These are phyloP conservation scores for Fusarium anthophilum DNA, from an alignment of 2,329 filamentous ascomycete genomes.

Conservation along the genomic window DNA sequence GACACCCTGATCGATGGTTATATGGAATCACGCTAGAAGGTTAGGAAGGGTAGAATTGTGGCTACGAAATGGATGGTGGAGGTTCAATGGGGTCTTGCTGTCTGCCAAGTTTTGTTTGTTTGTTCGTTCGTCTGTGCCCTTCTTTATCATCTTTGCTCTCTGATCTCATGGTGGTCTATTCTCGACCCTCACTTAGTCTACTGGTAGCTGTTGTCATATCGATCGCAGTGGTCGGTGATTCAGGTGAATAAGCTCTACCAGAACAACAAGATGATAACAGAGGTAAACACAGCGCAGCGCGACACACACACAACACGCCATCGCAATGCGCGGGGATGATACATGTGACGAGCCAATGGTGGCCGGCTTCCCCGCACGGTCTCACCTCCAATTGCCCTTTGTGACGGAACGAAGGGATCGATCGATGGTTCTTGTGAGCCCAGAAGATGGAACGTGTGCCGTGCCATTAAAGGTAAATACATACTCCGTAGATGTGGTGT, in stretches of 20 bases:
- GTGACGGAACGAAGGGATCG: not conserved
- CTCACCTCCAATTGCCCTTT: constrained; percentile 26
- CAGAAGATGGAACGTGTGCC: not conserved
- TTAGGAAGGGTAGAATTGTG: not conserved
- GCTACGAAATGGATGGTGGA: not conserved
- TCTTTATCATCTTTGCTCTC: not conserved
- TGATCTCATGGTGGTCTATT: not conserved
- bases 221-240: not conserved
- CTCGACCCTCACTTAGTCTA: not conserved
- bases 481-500: not conserved
- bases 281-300: not conserved
- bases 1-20: not conserved
- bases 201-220: not conserved
- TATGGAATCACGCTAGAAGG: constrained; percentile 19
- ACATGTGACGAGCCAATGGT: constrained; percentile 11
- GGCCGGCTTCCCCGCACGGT: constrained; percentile 28
- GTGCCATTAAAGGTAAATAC: not conserved
- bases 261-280: not conserved
- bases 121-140: not conserved
- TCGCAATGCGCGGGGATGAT: not conserved
- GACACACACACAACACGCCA: not conserved
- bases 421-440: not conserved
- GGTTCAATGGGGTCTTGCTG: not conserved
- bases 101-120: not conserved
- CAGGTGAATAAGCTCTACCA: not conserved